Base-by-base conservation (phyloP, 768 basidiomycete genomes). In the Rhizopogon sp. region DNA sequence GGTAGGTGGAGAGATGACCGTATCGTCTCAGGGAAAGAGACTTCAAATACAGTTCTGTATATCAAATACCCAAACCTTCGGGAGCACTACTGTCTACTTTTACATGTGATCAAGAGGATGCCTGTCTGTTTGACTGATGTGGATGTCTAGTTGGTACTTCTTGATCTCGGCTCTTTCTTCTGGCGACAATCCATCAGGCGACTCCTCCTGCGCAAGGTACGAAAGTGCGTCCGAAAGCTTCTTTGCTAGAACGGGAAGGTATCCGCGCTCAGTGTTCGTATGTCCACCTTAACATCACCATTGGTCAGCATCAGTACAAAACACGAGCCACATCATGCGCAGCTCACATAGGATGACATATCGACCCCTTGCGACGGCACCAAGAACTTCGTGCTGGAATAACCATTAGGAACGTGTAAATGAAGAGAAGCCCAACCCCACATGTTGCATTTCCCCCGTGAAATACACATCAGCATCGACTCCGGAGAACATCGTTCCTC, bases 191-290 rank as follows among this genome's bases (percentile, higher is more conserved):
- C 65, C 70, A 56, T 69, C 59, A 44, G 65, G 64, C 57, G 60
- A 63, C 56, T 61, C 66, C 17, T 67, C 68, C 50, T 70, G 63
- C 43, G 60, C 66, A 62, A 70, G 62, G 62, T 63, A 66, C 28
- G 60, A 10, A 58, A 70, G 64, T 62, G 69, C 56, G 89, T 72
- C 67, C 85, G 81, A 46, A 65, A 98, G 75, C 70, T 83, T 85
- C 11, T 74, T 70, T 39, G 85, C 85, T 33, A 98, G 80, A 22
- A 82, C 74, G 16, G 85, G 82, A 53, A 98, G 85, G 72, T 92
- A 98, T 0, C 93, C 93, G 33, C 95, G 88, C 73, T 98, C 96
- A 43, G 95, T 95, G 71, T 94, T 94, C 14, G 92, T 89, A 72
- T 98, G 96, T 16, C 91, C 91, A 66, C 88, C 90, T 91, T 60